Base-by-base conservation (phyloP, 164 flowering plant genomes). In the Warburgia ugandensis region DNA sequence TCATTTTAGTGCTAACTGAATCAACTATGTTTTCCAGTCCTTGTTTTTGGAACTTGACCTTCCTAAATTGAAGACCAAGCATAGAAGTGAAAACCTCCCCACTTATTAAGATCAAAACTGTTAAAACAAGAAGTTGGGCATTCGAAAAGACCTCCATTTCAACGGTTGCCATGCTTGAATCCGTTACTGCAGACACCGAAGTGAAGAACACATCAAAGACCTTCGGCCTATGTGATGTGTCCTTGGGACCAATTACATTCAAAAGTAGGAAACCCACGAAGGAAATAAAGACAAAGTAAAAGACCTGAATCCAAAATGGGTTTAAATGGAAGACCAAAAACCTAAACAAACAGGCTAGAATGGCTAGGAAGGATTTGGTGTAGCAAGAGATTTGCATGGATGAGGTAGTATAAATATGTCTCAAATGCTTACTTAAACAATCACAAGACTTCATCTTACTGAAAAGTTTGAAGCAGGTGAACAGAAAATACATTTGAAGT, bases 131-230 rank as follows among this genome's bases (percentile, higher is more conserved):
- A 30, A 84, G 89, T 42, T 88, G 97, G 58, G 60, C 5, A 52
- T 75, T 63, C 11, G 94, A 79, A 56, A 83, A 85, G 51, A 73
- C 78, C 69, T 88, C 97, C 83, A 88, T 88, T 58, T 88, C 88
- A 1, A 88, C 61, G 0, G 86, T 73, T 8, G 83, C 72, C 91
- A 84, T 77, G 73, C 91, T 84, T 0, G 94, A 77, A 41, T 78
- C 80, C 0, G 97, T 81, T 0, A 57, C 27, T 0, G 97, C 76
- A 11, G 94, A 88, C 5, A 81, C 91, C 0, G 94, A 80, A 11
- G 73, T 83, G 76, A 80, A 88, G 63, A 81, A 74, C 45, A 75
- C 2, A 41, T 88, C 84, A 0, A 87, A 1, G 47, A 56, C 48
- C 6, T 37, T 52, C 0, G 73, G 79, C 17, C 17, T 47, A 29